Conservation (phyloP, 345 rosid species). For the Noccaea bulbosa region DNA sequence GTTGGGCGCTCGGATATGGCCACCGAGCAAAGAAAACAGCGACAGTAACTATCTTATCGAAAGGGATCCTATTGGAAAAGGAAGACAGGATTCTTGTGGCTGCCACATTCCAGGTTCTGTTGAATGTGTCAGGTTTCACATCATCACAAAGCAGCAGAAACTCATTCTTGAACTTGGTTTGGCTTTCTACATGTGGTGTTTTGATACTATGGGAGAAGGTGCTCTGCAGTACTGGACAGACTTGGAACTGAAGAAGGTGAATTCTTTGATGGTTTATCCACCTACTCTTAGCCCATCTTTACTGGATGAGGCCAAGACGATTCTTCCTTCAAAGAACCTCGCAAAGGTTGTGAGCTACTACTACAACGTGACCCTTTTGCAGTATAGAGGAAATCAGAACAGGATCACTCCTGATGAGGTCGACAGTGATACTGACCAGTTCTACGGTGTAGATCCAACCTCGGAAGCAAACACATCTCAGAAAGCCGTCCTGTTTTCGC, state of each 20-base stretch:
- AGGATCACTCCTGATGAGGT: constrained; percentile 54
- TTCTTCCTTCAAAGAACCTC: constrained; percentile 55
- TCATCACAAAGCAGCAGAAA: constrained; percentile 52
- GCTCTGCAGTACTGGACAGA: constrained; percentile 57
- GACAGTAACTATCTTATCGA: constrained; percentile 52
- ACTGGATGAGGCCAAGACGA: constrained; percentile 55
- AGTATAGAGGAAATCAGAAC: constrained; percentile 75
- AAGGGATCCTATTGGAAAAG: constrained; percentile 87
- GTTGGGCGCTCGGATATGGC: constrained; percentile 83
- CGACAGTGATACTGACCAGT: constrained; percentile 71
- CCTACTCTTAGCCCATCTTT: constrained; percentile 48
- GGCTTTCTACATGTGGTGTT: constrained; percentile 65
- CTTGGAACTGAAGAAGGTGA: constrained; percentile 59
- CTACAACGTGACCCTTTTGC: constrained; percentile 74
- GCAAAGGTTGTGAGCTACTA: constrained; percentile 72
- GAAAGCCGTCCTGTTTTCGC: constrained; percentile 53
- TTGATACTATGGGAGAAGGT: constrained; percentile 80
- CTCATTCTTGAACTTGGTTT: constrained; percentile 67
- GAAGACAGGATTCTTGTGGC: constrained; percentile 80
- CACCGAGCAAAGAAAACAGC: constrained; percentile 48
- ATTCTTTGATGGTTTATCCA: constrained; percentile 49
- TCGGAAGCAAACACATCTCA: constrained; percentile 44
- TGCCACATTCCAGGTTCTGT: constrained; percentile 63
- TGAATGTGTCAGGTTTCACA: constrained; percentile 80
- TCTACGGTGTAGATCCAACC: constrained; percentile 42